Evolutionary conservation across 139 green algal genomes (phyloP).

Genomic region (Closterium sp.): DNA sequence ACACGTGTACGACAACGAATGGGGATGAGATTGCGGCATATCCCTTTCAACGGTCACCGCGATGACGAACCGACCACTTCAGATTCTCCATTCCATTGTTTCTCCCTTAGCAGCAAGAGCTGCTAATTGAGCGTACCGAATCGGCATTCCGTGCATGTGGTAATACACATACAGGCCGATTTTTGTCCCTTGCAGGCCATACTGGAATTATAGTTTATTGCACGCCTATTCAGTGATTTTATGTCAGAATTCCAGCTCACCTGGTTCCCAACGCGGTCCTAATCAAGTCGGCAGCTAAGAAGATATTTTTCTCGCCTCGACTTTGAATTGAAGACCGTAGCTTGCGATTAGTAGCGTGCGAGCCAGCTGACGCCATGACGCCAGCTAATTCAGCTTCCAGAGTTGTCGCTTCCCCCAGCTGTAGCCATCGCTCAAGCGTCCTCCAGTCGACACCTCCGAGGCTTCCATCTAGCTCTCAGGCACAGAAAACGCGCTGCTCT

Average conservation of each 20-base stretch:
- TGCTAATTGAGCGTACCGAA: background rate
- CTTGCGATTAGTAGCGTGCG: background rate
- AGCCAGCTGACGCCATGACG: background rate
- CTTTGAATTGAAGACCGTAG: background rate
- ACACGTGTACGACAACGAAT: background rate
- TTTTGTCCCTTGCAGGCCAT: background rate
- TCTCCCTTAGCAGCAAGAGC: background rate
- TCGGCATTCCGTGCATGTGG: background rate
- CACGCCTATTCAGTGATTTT: no score
- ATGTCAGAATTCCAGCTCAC: background rate
- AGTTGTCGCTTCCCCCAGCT: background rate
- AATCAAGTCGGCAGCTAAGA: background rate
- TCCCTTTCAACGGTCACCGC: background rate
- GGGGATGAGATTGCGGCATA: background rate
- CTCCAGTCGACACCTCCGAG: background rate
- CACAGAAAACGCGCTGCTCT: background rate
- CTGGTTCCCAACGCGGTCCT: background rate
- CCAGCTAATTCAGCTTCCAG: background rate
- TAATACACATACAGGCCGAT: background rate
- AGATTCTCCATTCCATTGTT: background rate
- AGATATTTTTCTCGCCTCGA: background rate
- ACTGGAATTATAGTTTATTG: background rate
- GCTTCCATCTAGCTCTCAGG: background rate
- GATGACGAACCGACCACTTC: no score
- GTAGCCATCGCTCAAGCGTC: background rate